These are phyloP conservation scores for Penicillium palitans DNA, from an alignment of 2,329 filamentous ascomycete species.

Conservation along the genomic window DNA sequence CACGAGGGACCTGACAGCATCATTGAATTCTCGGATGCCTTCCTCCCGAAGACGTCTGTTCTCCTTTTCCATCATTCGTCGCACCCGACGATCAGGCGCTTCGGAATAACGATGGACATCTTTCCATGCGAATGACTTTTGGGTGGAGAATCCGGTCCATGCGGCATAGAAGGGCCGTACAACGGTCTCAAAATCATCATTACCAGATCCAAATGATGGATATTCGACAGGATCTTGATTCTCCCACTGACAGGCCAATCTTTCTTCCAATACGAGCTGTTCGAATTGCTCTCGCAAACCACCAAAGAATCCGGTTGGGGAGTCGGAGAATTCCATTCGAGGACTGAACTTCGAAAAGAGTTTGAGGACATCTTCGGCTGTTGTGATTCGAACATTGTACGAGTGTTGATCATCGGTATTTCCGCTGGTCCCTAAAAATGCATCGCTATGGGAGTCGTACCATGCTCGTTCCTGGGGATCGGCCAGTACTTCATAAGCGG, in stretches of 20 bases:
- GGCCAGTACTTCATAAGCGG: slow-evolving; percentile 93
- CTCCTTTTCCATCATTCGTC: slow-evolving; percentile 91
- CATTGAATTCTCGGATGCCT: slow-evolving; percentile 84
- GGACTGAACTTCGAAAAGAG: slow-evolving; percentile 80
- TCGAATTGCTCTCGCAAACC: slow-evolving; percentile 75
- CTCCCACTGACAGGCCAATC: slow-evolving; percentile 70
- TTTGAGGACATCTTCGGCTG: slow-evolving; percentile 73
- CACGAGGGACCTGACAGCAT: slow-evolving; percentile 82
- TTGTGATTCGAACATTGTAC: slow-evolving; percentile 72
- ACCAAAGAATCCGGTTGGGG: slow-evolving; percentile 80
- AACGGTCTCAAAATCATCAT: slow-evolving; percentile 71
- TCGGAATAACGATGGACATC: slow-evolving; percentile 81
- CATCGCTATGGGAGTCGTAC: slow-evolving; percentile 93
- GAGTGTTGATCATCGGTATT: slow-evolving; percentile 55
- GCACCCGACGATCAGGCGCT: slow-evolving; percentile 78
- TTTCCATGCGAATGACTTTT: slow-evolving; percentile 85
- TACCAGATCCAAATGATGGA: slow-evolving; percentile 77
- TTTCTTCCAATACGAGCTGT: slow-evolving; percentile 77
- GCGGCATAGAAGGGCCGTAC: slow-evolving; percentile 77
- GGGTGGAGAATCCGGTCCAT: slow-evolving; percentile 81
- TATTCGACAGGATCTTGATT: slow-evolving; percentile 64
- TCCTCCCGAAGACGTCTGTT: slow-evolving; percentile 83
- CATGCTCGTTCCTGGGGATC: slow-evolving; percentile 94
- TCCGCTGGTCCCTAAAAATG: slow-evolving; percentile 70
- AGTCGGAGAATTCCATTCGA: slow-evolving; percentile 76